Evolutionary conservation across 768 basidiomycete species (phyloP).

Genomic region (Trametes meyenii): DNA sequence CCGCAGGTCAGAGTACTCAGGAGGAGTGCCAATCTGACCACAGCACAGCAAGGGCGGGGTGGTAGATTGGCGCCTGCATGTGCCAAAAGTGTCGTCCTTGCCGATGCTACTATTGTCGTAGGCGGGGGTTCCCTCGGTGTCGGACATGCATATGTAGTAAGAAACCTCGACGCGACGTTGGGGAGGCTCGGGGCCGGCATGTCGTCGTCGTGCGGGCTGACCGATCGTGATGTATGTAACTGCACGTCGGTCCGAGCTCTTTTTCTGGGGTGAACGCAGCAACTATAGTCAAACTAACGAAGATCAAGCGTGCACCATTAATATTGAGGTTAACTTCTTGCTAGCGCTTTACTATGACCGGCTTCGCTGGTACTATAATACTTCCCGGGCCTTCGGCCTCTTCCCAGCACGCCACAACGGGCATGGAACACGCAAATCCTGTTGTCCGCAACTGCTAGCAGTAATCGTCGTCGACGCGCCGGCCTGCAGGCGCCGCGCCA

Average conservation of each 20-base stretch:
- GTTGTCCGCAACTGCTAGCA: neutral
- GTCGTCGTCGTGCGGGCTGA: neutral
- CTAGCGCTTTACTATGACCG: no score
- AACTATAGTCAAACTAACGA: neutral
- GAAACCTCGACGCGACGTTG: neutral
- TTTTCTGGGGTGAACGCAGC: neutral
- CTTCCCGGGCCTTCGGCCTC: neutral
- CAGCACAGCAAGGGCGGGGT: neutral
- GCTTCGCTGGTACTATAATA: neutral
- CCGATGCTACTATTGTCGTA: neutral
- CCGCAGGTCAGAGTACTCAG: neutral
- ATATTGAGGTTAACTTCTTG: no score
- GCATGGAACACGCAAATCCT: neutral
- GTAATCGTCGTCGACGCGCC: neutral
- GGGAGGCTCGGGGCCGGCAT: neutral
- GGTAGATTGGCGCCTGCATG: slow-evolving; percentile 4
- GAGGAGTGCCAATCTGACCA: slow-evolving; percentile 10
- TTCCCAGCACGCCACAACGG: no score
- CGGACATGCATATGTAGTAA: neutral
- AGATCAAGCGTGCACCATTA: no score
- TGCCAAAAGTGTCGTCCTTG: neutral
- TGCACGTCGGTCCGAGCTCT: neutral
- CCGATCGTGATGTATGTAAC: neutral
- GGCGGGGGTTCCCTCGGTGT: neutral
- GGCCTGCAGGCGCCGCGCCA: neutral